Base-by-base conservation (phyloP, 2,329 filamentous ascomycete genomes). In the Talaromyces sp. region DNA sequence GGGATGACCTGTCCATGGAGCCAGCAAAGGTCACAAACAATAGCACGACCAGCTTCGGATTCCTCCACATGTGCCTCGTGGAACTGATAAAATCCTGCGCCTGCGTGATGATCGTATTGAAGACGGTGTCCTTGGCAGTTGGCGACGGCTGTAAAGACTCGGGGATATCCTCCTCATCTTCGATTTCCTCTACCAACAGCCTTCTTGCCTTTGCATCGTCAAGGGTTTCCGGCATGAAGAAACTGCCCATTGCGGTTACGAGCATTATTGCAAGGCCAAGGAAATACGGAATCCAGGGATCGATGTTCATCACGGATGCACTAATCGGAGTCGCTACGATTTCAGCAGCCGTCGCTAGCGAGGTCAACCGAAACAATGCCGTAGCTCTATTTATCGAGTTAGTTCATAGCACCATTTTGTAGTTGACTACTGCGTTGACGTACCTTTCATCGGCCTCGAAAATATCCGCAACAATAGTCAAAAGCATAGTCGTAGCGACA, bases 401-500 rank as follows among this genome's bases (percentile, higher is more conserved):
- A 47, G 44, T 23, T 30, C 23, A 59, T 5, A 40, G 5, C 28
- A 56, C 12, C 16, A 53, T 8, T 9, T 23, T 1, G 42, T 14
- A 23, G 42, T 47, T 23, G 16, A 12, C 12, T 12, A 5, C 2
- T 23, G 42, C 5, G n/a, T 47, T 4, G 30, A 40, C 14, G 18
- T 64, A 72, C 71, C 66, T 68, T 58, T 73, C 70, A 56, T 71
- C 69, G 42, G 70, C 69, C 1, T 67, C 65, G 58, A 69, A 70
- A 9, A 70, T 55, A 58, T 73, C 71, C 4, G 70, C 68, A 5
- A 73, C 61, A 59, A 73, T 66, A 1, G 68, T 65, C 42, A 69
- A 53, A 5, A 65, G 63, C 51, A 70, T 66, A 1, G 67, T 65
- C 8, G 60, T 36, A 5, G 68, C 16, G 4, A 68, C 66, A 18